Evolutionary conservation across 768 basidiomycete genomes (phyloP).

Genomic region (Coprinopsis sp.): DNA sequence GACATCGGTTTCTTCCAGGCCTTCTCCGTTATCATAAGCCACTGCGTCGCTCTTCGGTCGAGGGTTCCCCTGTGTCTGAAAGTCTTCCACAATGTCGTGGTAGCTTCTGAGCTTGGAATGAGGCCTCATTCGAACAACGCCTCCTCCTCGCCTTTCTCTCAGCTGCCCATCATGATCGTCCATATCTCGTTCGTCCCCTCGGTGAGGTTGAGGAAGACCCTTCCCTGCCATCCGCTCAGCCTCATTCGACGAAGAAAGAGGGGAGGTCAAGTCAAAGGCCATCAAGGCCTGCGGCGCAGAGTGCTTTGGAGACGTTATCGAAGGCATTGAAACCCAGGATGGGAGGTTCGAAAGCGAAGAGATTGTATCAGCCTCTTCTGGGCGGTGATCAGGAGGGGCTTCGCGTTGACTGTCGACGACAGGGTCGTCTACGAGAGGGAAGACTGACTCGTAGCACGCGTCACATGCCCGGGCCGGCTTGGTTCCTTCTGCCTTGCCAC

Average conservation of each 20-base stretch:
- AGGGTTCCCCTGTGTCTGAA: conserved; percentile 25
- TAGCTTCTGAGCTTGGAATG: conserved; percentile 57
- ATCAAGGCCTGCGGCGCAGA: conserved; percentile 41
- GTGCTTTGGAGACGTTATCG: conserved; percentile 30
- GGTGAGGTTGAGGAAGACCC: conserved; percentile 11
- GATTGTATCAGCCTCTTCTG: conserved; percentile 29
- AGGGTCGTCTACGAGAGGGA: conserved; percentile 51
- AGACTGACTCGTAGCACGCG: conserved; percentile 82
- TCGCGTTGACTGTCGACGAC: conserved; percentile 4
- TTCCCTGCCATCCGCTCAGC: conserved; percentile 4
- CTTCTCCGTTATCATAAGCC: conserved; percentile 1
- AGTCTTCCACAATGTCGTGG: conserved; percentile 63
- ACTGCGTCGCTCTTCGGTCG: not conserved
- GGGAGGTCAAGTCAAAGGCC: conserved; percentile 37
- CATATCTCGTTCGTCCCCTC: not conserved
- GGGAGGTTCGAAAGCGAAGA: conserved; percentile 50
- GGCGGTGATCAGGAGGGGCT: not conserved
- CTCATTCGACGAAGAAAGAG: conserved; percentile 16
- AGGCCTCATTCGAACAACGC: conserved; percentile 27
- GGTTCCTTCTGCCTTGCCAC: conserved; percentile 34
- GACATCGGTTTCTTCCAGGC: conserved; percentile 10
- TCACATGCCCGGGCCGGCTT: conserved; percentile 79
- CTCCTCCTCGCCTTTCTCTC: conserved; percentile 21
- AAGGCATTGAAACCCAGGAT: conserved; percentile 55
- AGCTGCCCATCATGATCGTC: conserved; percentile 6